Evolutionary conservation across 192 early-diverging fungal species (phyloP).

Genomic region (Spizellomyces sp.): DNA sequence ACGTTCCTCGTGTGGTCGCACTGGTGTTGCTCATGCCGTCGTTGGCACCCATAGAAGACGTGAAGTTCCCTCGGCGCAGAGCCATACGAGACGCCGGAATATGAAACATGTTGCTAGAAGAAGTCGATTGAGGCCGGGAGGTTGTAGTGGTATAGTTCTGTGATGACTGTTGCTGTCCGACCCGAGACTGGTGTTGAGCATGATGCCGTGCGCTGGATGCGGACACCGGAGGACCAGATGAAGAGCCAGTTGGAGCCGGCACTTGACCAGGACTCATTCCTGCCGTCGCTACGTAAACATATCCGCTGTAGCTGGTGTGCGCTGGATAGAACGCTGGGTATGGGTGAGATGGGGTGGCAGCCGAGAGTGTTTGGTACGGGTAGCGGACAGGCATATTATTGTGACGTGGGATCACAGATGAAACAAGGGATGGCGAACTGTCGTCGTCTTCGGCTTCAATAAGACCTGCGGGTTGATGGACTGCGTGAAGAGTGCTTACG

Average conservation of each 20-base stretch:
- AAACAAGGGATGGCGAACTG: no score
- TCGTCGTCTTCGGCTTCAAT: no score
- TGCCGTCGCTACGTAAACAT: neutral
- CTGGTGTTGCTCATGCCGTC: neutral
- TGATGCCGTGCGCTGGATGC: no score
- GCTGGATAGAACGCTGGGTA: neutral
- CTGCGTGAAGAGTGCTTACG: no score
- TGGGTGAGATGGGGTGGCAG: neutral
- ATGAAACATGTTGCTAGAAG: neutral
- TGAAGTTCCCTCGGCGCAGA: neutral
- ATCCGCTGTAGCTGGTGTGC: conserved; percentile 1
- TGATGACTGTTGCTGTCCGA: neutral
- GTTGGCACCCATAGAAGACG: neutral
- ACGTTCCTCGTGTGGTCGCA: neutral
- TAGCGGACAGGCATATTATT: no score
- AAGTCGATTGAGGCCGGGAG: neutral
- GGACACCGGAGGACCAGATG: neutral
- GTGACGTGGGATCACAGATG: no score
- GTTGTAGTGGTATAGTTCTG: neutral
- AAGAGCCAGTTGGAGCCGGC: neutral
- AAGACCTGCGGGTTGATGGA: no score
- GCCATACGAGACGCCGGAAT: neutral
- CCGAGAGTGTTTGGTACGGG: no score
- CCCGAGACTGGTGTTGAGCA: neutral
- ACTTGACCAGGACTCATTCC: conserved; percentile 2